Base-by-base conservation (phyloP, 2,329 filamentous ascomycete species). In the Purpureocillium lavendulum region DNA sequence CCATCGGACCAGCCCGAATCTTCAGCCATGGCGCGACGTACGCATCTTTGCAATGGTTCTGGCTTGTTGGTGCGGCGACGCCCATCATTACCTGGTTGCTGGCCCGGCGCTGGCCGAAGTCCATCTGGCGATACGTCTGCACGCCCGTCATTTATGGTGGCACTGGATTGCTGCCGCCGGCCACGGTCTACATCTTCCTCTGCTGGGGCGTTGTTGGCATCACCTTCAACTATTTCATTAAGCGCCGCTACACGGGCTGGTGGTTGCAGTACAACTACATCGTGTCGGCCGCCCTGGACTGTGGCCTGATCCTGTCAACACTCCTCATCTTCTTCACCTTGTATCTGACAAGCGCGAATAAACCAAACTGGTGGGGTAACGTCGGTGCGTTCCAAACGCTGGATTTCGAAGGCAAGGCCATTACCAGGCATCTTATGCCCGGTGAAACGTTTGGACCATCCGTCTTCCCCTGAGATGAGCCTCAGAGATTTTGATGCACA, bases 231-330 rank as follows among this genome's bases (percentile, higher is more conserved):
- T 81, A 73, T 50, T 77, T 69, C 49, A 73, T 87, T 54, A 75
- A 75, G 54, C 70, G 78, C 42, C 70, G 74, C 45, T 82, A 73
- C 60, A 74, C 70, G 4, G 82, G 79, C 28, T 87, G 82, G 83
- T 87, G 83, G 83, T 66, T 82, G 58, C 77, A 81, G 57, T 87
- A 85, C 64, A 87, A 87, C 64, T 87, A 87, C 56, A 71, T 86
- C 52, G 77, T 80, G 0, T 84, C 81, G 15, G 82, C 82, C 0
- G 83, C 78, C 1, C 64, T 87, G 30, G 83, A 87, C 56, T 75
- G 74, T 36, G 82, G 82, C 5, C 67, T 85, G 5, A 76, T 80
- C 11, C 57, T 86, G 15, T 74, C 71, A 28, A 81, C 80, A 0
- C 71, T 87, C 29, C 57, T 87, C 41, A 80, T 87, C 41, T 84